These are phyloP conservation scores for Brassica juncea DNA, from an alignment of 345 rosid genomes.

Conservation along the genomic window DNA sequence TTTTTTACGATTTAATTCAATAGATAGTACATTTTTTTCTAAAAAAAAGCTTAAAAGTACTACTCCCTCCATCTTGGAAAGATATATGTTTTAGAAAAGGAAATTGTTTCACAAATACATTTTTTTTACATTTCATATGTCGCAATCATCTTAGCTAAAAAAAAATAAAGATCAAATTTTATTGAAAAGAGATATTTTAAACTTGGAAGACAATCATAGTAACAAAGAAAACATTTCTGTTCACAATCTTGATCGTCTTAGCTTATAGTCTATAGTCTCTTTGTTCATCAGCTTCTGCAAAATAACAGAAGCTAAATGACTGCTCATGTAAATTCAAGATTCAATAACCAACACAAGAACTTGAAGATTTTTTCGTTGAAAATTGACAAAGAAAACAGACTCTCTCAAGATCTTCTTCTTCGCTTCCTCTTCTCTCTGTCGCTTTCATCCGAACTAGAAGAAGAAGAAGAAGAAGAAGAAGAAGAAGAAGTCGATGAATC, in stretches of 20 bases:
- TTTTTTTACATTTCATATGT: too few species aligned
- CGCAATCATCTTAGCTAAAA: too few species aligned
- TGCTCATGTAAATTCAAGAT: slow-evolving; percentile 10
- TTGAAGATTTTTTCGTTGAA: slow-evolving; percentile 4
- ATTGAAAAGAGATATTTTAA: too few species aligned
- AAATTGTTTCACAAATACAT: too few species aligned
- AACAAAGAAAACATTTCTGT: not conserved
- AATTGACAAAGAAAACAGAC: not conserved
- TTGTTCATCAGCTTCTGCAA: slow-evolving; percentile 5
- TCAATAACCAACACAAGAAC: slow-evolving; percentile 1
- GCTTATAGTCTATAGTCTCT: not conserved
- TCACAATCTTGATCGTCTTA: not conserved
- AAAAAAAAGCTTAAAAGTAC: too few species aligned
- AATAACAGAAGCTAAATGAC: slow-evolving; percentile 12
- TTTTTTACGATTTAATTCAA: not conserved
- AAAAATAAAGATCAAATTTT: too few species aligned
- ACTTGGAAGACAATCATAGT: not conserved
- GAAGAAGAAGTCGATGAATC: slow-evolving; percentile 30
- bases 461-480: slow-evolving; percentile 30
- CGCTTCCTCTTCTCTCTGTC: slow-evolving; percentile 47
- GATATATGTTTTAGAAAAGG: too few species aligned
- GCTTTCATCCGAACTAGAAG: slow-evolving; percentile 48
- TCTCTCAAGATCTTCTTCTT: slow-evolving; percentile 39
- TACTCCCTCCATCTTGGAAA: too few species aligned
- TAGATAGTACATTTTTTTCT: not conserved